Evolutionary conservation across 139 green algal species (phyloP).

Genomic region (Volvox reticuliferus): DNA sequence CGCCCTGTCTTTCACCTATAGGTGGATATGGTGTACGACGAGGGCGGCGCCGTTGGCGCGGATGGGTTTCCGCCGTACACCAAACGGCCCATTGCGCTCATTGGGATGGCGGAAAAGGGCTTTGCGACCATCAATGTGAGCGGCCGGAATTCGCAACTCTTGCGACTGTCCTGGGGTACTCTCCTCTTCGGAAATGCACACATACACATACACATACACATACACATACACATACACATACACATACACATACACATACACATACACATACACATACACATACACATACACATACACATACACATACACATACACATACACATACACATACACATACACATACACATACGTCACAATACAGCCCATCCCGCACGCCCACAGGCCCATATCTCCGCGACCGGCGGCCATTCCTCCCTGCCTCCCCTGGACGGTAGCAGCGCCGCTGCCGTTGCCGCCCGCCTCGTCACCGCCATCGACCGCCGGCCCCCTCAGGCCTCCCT

Average conservation of each 20-base stretch:
- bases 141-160: too few relatives aligned
- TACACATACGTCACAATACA: not conserved
- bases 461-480: slow-evolving; percentile 59
- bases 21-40: slow-evolving; percentile 43
- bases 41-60: not conserved
- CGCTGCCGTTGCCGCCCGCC: slow-evolving; percentile 35
- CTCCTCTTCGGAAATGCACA: not conserved
- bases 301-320: not conserved
- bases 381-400: slow-evolving; percentile 55
- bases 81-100: slow-evolving; percentile 63
- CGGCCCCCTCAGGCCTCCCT: slow-evolving; percentile 50
- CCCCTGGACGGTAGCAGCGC: slow-evolving; percentile 57
- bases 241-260: not conserved
- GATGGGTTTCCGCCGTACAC: slow-evolving; percentile 61
- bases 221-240: not conserved
- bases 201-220: not conserved
- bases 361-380: slow-evolving; percentile 2
- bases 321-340: not conserved
- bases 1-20: not conserved
- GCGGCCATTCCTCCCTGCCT: slow-evolving; percentile 73
- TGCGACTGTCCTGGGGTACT: not conserved
- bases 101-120: slow-evolving; percentile 77
- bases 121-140: slow-evolving; percentile 47
- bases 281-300: not conserved
- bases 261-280: not conserved